Conservation (phyloP, 176 grass and related monocot species). For the Saccharum spontaneum region DNA sequence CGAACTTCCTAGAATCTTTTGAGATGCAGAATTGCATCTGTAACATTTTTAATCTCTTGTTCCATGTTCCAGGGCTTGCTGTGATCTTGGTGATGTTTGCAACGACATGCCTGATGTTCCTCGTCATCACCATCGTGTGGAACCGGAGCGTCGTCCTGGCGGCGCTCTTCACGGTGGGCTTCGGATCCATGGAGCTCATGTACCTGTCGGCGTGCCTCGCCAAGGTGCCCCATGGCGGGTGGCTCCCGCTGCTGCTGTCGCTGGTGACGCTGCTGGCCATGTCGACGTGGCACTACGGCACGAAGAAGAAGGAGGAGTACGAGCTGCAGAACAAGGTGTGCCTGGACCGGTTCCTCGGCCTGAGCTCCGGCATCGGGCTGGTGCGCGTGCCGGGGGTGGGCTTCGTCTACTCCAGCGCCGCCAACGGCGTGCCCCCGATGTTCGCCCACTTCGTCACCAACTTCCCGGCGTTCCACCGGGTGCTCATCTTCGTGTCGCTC, state of each 20-base stretch:
- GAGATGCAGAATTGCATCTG: not conserved
- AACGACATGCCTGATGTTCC: constrained; percentile 90
- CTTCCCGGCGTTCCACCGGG: constrained; percentile 89
- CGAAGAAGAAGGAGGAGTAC: constrained; percentile 66
- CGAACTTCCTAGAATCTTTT: not conserved
- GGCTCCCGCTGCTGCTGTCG: constrained; percentile 74
- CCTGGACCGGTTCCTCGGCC: constrained; percentile 56
- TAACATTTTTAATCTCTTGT: not conserved
- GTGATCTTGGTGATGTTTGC: constrained; percentile 82
- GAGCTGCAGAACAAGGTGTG: constrained; percentile 84
- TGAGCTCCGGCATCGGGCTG: constrained; percentile 69
- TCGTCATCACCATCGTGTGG: constrained; percentile 83
- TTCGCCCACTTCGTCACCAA: constrained; percentile 97
- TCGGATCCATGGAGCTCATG: constrained; percentile 71
- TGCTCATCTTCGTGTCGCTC: constrained; percentile 74
- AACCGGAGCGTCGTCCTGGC: constrained; percentile 42
- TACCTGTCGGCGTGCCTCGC: constrained; percentile 72
- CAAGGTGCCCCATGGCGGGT: constrained; percentile 76
- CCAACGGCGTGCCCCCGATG: constrained; percentile 65
- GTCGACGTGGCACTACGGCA: constrained; percentile 92
- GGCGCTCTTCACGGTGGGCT: constrained; percentile 54
- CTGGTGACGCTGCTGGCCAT: constrained; percentile 52
- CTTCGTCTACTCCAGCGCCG: constrained; percentile 65
- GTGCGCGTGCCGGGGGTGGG: constrained; percentile 72
- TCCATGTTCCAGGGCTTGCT: constrained; percentile 53